These are phyloP conservation scores for Aspergillus funiculosus DNA, from an alignment of 495 filamentous ascomycete species.

Conservation along the genomic window DNA sequence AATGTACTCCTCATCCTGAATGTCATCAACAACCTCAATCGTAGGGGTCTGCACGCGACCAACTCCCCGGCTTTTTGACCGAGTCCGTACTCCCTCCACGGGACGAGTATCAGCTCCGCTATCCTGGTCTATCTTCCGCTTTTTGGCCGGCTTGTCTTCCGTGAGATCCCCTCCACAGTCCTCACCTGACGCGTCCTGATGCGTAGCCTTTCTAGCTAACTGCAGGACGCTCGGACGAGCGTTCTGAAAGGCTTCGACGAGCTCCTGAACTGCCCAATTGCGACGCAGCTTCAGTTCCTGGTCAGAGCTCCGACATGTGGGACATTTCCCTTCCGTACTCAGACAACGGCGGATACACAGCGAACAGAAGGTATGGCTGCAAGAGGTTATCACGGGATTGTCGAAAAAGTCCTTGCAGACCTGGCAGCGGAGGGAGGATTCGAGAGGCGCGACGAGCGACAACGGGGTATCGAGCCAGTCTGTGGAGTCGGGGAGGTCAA, in stretches of 20 bases:
- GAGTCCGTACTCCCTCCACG: constrained; percentile 34
- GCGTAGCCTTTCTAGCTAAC: constrained; percentile 47
- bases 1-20: constrained; percentile 36
- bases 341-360: constrained; percentile 85
- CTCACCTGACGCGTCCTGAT: neutral
- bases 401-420: constrained; percentile 97
- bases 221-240: constrained; percentile 57
- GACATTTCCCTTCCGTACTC: constrained; percentile 76
- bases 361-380: constrained; percentile 95
- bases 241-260: constrained; percentile 71
- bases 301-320: constrained; percentile 67
- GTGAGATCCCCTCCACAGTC: constrained; percentile 12
- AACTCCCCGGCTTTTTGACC: constrained; percentile 31
- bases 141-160: constrained; percentile 34
- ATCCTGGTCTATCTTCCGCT: constrained; percentile 38
- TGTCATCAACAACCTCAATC: constrained; percentile 34
- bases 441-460: constrained; percentile 64
- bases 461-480: constrained; percentile 88
- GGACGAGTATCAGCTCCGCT: constrained; percentile 8
- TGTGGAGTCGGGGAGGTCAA: constrained; percentile 76
- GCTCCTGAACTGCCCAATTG: constrained; percentile 77
- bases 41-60: constrained; percentile 4
- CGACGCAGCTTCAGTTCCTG: constrained; percentile 78
- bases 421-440: constrained; percentile 84
- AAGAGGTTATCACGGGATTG: constrained; percentile 89